phyloP scores from a whole-genome alignment of 441 rosid genomes.

The Arabidopsis lyrata region DNA sequence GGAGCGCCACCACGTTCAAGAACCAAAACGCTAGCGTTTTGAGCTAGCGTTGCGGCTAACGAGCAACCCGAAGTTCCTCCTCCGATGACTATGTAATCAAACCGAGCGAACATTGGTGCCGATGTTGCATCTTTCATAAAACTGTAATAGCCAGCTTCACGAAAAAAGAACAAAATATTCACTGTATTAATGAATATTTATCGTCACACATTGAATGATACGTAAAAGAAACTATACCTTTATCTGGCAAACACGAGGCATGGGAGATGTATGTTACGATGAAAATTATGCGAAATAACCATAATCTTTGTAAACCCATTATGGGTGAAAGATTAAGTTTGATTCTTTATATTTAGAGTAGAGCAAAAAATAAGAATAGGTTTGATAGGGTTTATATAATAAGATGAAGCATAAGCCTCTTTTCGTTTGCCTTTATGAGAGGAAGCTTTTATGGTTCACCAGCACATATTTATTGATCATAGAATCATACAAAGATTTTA shows the following conservation, averaged over 20 bases:
- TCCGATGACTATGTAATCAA: conserved; percentile 65
- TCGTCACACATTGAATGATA: conserved; percentile 30
- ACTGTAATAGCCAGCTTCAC: conserved; percentile 52
- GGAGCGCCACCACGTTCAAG: conserved; percentile 68
- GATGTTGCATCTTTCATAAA: conserved; percentile 57
- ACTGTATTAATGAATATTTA: neutral
- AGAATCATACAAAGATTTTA: conserved; percentile 48
- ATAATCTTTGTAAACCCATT: conserved; percentile 39
- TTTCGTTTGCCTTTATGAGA: conserved; percentile 45
- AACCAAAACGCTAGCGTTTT: conserved; percentile 55
- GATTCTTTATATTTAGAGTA: conserved; percentile 26
- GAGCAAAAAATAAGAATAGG: conserved; percentile 40
- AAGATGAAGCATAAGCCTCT: conserved; percentile 44
- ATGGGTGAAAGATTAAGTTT: conserved; percentile 28
- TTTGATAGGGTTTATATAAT: conserved; percentile 44
- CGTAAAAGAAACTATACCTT: conserved; percentile 45
- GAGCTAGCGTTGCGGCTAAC: conserved; percentile 61
- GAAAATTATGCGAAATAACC: conserved; percentile 37
- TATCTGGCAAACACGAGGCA: conserved; percentile 45
- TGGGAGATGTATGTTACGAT: conserved; percentile 38
- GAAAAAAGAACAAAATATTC: too few relatives aligned
- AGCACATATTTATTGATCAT: conserved; percentile 42
- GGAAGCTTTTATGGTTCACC: conserved; percentile 49
- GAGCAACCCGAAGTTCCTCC: conserved; percentile 74
- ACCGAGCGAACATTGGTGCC: conserved; percentile 50